Conservation (phyloP, 768 basidiomycete genomes). For the Chalciporus chontae region DNA sequence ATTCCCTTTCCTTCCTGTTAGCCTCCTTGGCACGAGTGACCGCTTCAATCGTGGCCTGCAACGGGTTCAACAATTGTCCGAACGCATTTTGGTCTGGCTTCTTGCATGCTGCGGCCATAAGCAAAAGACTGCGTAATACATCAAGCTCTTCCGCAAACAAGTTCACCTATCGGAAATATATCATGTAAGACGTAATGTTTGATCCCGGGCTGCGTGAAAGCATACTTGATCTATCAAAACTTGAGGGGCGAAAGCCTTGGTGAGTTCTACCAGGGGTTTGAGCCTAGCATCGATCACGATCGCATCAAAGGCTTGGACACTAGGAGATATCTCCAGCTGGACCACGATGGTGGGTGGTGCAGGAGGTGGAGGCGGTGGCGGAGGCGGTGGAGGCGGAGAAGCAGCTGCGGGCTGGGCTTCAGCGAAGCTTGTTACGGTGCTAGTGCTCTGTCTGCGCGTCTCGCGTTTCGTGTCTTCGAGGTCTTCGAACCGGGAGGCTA, state of each 20-base stretch:
- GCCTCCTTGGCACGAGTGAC: constrained; percentile 82
- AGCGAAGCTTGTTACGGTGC: constrained; percentile 27
- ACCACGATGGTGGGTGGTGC: constrained; percentile 36
- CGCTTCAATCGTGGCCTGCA: constrained; percentile 68
- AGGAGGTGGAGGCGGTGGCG: constrained; percentile 35
- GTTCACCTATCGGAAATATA: constrained; percentile 46
- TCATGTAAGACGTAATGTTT: constrained; percentile 3
- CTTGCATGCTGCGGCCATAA: constrained; percentile 66
- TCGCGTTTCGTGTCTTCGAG: constrained; percentile 54
- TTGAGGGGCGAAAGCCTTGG: constrained; percentile 64
- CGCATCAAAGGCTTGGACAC: constrained; percentile 71
- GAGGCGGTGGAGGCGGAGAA: constrained; percentile 27
- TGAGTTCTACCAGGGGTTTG: constrained; percentile 70
- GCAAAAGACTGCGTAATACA: constrained; percentile 66
- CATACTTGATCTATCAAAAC: constrained; percentile 76
- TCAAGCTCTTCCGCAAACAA: constrained; percentile 65
- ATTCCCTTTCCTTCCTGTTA: constrained; percentile 74
- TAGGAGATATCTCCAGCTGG: constrained; percentile 47
- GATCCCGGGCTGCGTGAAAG: constrained; percentile 5
- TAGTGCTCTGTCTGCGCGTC: constrained; percentile 26
- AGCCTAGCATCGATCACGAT: constrained; percentile 70
- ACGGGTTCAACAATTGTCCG: constrained; percentile 57
- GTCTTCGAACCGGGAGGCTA: constrained; percentile 92
- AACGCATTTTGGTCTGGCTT: constrained; percentile 69
- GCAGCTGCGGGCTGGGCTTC: constrained; percentile 26